A percentile compares a stretch with the other conserved stretches of the same genome.
These are phyloP conservation scores for Pseudogymnoascus sp. DNA, from an alignment of 2,329 filamentous ascomycete genomes.

Conservation along the genomic window DNA sequence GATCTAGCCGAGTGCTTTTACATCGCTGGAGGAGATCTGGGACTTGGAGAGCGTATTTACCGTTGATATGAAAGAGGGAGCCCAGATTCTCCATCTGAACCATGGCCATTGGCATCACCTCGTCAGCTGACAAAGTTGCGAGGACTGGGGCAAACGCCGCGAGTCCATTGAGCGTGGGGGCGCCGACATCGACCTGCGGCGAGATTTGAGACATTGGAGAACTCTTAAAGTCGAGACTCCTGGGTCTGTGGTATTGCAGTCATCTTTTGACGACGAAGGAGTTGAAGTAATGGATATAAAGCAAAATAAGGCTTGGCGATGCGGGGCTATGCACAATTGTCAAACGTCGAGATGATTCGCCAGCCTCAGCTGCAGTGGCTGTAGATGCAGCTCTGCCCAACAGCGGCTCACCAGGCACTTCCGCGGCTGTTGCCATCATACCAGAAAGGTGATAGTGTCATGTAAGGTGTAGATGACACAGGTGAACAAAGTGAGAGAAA, in stretches of 20 bases:
- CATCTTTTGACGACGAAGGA: background rate
- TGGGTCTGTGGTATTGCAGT: background rate
- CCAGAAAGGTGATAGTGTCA: too few species aligned
- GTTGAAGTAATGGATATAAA: background rate
- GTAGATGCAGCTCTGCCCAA: background rate
- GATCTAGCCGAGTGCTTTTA: background rate
- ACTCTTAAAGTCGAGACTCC: too few species aligned
- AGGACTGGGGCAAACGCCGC: slow-evolving; percentile 6
- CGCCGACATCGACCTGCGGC: background rate
- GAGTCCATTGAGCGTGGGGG: background rate
- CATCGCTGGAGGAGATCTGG: slow-evolving; percentile 13
- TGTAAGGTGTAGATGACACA: too few species aligned
- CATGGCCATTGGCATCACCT: slow-evolving; percentile 14
- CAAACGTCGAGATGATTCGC: background rate
- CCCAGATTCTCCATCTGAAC: slow-evolving; percentile 16
- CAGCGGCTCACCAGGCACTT: background rate
- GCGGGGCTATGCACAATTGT: background rate
- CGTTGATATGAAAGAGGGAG: slow-evolving; percentile 12
- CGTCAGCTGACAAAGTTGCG: slow-evolving; percentile 14
- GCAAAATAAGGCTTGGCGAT: background rate
- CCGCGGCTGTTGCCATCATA: too few species aligned
- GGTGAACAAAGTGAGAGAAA: too few species aligned
- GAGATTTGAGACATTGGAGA: slow-evolving; percentile 4
- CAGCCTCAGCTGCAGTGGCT: background rate
- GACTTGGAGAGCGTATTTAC: slow-evolving; percentile 10